These are phyloP conservation scores for Pseudogymnoascus sp. DNA, from an alignment of 2,329 filamentous ascomycete genomes.

Conservation along the genomic window DNA sequence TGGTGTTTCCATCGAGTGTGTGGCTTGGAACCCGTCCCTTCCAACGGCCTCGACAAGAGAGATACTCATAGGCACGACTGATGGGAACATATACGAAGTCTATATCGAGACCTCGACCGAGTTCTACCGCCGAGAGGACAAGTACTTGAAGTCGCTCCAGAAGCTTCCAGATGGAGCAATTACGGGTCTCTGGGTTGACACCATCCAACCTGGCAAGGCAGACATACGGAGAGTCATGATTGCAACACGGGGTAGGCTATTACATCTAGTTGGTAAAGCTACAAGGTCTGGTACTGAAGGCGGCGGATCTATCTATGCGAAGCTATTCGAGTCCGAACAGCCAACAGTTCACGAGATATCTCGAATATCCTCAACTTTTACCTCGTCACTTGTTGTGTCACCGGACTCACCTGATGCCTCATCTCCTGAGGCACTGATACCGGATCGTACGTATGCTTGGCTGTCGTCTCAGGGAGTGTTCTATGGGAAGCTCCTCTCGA, in stretches of 20 bases:
- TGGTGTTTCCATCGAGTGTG: slow-evolving; percentile 76
- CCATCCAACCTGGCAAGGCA: slow-evolving; percentile 52
- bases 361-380: slow-evolving; percentile 48
- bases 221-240: slow-evolving; percentile 74
- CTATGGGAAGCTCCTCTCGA: slow-evolving; percentile 69
- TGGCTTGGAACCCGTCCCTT: slow-evolving; percentile 90
- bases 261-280: slow-evolving; percentile 74
- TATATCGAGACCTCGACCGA: slow-evolving; percentile 92
- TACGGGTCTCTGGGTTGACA: slow-evolving; percentile 78
- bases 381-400: slow-evolving; percentile 66
- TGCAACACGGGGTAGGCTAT: slow-evolving; percentile 67
- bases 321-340: slow-evolving; percentile 79
- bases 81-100: slow-evolving; percentile 90
- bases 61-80: slow-evolving; percentile 84
- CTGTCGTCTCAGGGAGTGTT: slow-evolving; percentile 79
- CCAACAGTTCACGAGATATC: slow-evolving; percentile 68
- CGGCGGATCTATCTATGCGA: slow-evolving; percentile 76
- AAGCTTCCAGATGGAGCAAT: slow-evolving; percentile 76
- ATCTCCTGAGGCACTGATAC: slow-evolving; percentile 47
- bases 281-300: slow-evolving; percentile 68
- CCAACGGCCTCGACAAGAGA: slow-evolving; percentile 92
- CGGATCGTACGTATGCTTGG: slow-evolving; percentile 81
- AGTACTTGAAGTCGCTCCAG: slow-evolving; percentile 78
- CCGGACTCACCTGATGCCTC: slow-evolving; percentile 58
- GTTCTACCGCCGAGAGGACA: slow-evolving; percentile 92